phyloP scores from a whole-genome alignment of 2,329 filamentous ascomycete genomes.

The Fusarium succisae region DNA sequence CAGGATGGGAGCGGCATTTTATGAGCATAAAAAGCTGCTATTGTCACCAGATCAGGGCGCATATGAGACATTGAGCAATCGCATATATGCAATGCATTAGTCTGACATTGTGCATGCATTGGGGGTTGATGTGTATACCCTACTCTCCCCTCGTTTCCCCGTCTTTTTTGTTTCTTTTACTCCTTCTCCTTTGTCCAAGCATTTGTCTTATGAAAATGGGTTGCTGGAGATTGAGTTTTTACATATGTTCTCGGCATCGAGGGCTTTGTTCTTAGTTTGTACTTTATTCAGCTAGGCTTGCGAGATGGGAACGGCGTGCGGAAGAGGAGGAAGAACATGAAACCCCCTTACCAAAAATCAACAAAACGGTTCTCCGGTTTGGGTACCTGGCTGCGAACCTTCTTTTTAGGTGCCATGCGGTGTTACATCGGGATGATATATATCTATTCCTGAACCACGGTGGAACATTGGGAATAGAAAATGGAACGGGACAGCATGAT shows the following conservation, averaged over 20 bases:
- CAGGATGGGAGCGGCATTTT: background rate
- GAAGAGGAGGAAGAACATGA: background rate
- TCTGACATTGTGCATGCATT: constrained; percentile 27
- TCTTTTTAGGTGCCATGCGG: constrained; percentile 31
- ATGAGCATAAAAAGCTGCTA: background rate
- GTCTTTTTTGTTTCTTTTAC: constrained; percentile 22
- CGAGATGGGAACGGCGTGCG: constrained; percentile 19
- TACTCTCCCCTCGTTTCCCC: constrained; percentile 3
- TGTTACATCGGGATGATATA: constrained; percentile 38
- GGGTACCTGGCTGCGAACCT: constrained; percentile 36
- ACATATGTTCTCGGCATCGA: background rate
- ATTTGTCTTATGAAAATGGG: constrained; percentile 9
- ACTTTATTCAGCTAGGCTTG: constrained; percentile 33
- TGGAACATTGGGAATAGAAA: constrained; percentile 16
- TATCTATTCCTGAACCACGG: constrained; percentile 6
- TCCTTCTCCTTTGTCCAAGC: constrained; percentile 21
- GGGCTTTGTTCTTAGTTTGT: constrained; percentile 31
- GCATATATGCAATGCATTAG: constrained; percentile 18
- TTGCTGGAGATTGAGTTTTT: constrained; percentile 13
- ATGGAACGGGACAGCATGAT: constrained; percentile 2
- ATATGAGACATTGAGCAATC: constrained; percentile 23
- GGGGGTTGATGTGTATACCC: constrained; percentile 13
- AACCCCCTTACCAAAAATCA: background rate
- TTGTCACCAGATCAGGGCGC: background rate
- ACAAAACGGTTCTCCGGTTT: constrained; percentile 5